Conservation (phyloP, 2,329 filamentous ascomycete species). For the Colletotrichum graminicola region DNA sequence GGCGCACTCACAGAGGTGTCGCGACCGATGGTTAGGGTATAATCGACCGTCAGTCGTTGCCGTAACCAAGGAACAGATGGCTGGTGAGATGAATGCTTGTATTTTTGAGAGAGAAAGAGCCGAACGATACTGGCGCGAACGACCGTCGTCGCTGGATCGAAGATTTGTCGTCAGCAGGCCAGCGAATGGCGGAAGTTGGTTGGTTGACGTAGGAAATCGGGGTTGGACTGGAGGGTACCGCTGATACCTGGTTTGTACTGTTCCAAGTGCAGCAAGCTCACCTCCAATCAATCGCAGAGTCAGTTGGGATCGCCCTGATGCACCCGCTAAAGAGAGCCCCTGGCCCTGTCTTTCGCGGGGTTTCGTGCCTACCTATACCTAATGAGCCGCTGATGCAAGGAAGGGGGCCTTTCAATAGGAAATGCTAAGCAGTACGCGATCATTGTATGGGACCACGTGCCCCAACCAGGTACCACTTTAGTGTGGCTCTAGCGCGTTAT, state of each 20-base stretch:
- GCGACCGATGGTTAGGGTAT: not conserved
- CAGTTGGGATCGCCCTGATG: constrained; percentile 39
- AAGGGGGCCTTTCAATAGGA: constrained; percentile 5
- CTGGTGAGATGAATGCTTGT: constrained; percentile 2
- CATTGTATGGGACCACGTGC: not conserved
- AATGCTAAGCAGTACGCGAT: constrained; percentile 32
- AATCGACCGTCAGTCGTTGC: not conserved
- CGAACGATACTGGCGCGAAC: constrained; percentile 19
- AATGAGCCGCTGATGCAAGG: constrained; percentile 29
- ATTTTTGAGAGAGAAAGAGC: constrained; percentile 6
- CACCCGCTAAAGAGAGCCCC: constrained; percentile 39
- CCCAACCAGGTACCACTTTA: constrained; percentile 26
- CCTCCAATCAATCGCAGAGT: not conserved
- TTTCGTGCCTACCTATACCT: constrained; percentile 37
- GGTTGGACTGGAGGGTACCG: not conserved
- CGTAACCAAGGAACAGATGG: not conserved
- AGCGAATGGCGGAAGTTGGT: constrained; percentile 28
- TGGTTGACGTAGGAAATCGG: constrained; percentile 24
- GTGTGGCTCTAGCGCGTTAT: constrained; percentile 31
- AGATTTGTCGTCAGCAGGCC: constrained; percentile 38
- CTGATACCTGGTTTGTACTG: not conserved
- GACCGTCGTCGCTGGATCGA: constrained; percentile 26
- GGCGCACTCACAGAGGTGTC: constrained; percentile 23
- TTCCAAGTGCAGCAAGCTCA: constrained; percentile 8
- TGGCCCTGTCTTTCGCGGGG: constrained; percentile 41